These are phyloP conservation scores for Naematelia aurantialba DNA, from an alignment of 768 basidiomycete genomes.

Conservation along the genomic window DNA sequence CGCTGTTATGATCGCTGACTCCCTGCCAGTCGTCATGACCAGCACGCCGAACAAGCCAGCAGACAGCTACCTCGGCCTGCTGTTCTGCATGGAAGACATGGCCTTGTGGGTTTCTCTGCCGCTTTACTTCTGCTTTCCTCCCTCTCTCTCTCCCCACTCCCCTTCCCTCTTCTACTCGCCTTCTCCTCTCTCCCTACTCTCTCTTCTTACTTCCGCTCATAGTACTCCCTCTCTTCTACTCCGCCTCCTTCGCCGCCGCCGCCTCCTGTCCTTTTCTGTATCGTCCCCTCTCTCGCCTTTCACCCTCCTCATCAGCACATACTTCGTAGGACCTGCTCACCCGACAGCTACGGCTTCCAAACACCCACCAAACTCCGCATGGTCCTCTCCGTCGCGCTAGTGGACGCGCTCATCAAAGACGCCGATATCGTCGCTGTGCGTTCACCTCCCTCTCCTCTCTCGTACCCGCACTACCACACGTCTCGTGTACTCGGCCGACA, in stretches of 20 bases:
- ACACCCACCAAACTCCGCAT: constrained; percentile 43
- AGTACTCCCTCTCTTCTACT: no score
- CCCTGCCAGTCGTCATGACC: constrained; percentile 37
- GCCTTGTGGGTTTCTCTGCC: constrained; percentile 47
- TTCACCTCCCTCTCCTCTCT: background rate
- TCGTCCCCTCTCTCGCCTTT: background rate
- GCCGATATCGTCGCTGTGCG: constrained; percentile 45
- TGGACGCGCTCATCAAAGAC: constrained; percentile 50
- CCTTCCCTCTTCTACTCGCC: background rate
- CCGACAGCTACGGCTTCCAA: constrained; percentile 49
- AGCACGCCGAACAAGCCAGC: constrained; percentile 39
- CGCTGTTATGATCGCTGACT: background rate
- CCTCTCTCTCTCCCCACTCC: background rate
- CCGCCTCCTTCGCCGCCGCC: no score
- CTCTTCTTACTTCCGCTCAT: no score
- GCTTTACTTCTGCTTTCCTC: background rate
- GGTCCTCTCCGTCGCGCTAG: constrained; percentile 44
- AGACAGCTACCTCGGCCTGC: constrained; percentile 44
- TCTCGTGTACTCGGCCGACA: no score
- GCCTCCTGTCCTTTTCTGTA: no score
- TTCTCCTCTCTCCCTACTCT: no score
- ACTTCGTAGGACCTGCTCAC: background rate
- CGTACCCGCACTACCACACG: background rate
- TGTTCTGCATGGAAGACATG: constrained; percentile 50
- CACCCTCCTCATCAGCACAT: background rate